These are phyloP conservation scores for Macaranga tanarius DNA, from an alignment of 441 rosid genomes.

Conservation along the genomic window DNA sequence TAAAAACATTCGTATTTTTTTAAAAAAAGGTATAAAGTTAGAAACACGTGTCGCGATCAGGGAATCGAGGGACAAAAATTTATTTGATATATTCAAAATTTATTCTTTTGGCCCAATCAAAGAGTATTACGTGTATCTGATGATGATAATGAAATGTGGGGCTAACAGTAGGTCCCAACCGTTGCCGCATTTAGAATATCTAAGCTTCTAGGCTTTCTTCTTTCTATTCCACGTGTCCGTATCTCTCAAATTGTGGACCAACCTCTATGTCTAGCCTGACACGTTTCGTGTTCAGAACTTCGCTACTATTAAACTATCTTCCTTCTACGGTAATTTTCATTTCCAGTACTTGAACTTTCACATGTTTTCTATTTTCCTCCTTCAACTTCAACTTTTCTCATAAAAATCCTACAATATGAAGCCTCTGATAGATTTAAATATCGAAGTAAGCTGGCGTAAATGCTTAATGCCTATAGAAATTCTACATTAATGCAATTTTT, in stretches of 20 bases:
- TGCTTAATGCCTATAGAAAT: too few relatives aligned
- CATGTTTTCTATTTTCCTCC: too few relatives aligned
- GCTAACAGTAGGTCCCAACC: conserved; percentile 16
- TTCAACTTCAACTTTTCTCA: too few relatives aligned
- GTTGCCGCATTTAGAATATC: conserved; percentile 23
- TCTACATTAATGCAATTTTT: too few relatives aligned
- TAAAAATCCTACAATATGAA: too few relatives aligned
- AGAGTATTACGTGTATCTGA: conserved; percentile 20
- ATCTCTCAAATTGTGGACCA: not conserved
- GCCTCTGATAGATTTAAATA: too few relatives aligned
- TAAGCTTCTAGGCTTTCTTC: not conserved
- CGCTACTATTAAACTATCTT: not conserved
- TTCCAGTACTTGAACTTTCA: not conserved
- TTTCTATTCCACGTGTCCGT: conserved; percentile 20
- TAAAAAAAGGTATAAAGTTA: too few relatives aligned
- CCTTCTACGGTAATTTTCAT: too few relatives aligned
- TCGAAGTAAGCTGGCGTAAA: too few relatives aligned
- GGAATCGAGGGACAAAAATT: too few relatives aligned
- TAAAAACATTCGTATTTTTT: too few relatives aligned
- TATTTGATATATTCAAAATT: not conserved
- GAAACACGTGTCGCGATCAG: conserved; percentile 25
- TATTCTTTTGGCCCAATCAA: conserved; percentile 31
- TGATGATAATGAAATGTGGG: conserved; percentile 14
- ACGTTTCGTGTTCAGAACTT: conserved; percentile 2
- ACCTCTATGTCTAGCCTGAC: not conserved